Evolutionary conservation across 768 basidiomycete species (phyloP), one percentile per base, ranked within the genome.

Genomic region (Glaciozyma antarctica): DNA sequence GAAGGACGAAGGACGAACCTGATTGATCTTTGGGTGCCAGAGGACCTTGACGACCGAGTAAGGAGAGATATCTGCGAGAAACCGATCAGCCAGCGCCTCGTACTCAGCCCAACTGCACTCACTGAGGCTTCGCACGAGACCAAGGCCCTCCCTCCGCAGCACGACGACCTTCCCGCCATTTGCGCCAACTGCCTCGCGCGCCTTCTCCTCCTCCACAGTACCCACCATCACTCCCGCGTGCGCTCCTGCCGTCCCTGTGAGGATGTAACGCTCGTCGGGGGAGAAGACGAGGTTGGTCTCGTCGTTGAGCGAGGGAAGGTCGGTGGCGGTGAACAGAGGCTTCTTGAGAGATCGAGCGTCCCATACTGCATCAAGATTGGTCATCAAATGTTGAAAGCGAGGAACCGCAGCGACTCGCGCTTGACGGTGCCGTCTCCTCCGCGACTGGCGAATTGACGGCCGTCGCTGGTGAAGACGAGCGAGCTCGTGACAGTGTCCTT

Each of bases 21-120:
- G 90, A 79, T 99, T 99, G 81, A 99, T 98, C 77, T 88, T 90
- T 9, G 89, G 84, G 79, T 97, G 95, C 95, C 95, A 99, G 32
- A 82, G 78, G 3, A 97, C 88, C 74, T 86, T 88, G 63, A 99
- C 88, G 15, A 95, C 91, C 44, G 68, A 71, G 22, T 77, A 76
- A 49, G 75, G 73, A 8, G 76, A 77, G 48, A 80, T 66, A 34
- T 54, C 63, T 66, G 54, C 6, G 19, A 9, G 17, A 48, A 3
- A 22, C 47, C 9, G 12, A 22, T 48, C 47, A 19, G 21, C n/a
- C 8, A 38, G 13, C 15, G 22, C 13, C 38, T 15, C 24, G 26
- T 15, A 34, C 8, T 9, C 32, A 9, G 32, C 10, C 9, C 16
- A 34, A 54, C 16, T 17, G 21, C n/a, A 38, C 30, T 64, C 62